phyloP scores from a whole-genome alignment of 495 filamentous ascomycete species.

The Bacidia gigantensis region DNA sequence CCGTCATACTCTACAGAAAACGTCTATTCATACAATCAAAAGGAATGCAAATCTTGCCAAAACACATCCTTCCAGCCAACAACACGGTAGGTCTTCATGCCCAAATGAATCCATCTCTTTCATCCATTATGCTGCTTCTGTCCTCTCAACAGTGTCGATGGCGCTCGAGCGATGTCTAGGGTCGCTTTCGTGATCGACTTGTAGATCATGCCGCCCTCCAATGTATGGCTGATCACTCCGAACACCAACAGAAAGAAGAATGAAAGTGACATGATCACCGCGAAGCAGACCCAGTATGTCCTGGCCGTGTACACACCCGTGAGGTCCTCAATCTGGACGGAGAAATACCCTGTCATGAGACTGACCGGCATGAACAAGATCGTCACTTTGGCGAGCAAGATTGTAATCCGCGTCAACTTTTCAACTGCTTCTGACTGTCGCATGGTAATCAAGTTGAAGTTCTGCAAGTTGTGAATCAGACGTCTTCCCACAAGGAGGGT shows the following conservation, averaged over 20 bases:
- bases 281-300: slow-evolving; percentile 64
- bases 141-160: neutral
- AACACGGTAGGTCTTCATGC: no score
- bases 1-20: no score
- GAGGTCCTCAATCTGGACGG: slow-evolving; percentile 49
- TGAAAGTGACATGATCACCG: slow-evolving; percentile 50
- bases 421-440: slow-evolving; percentile 71
- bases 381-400: slow-evolving; percentile 68
- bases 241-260: slow-evolving; percentile 40
- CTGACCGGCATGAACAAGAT: slow-evolving; percentile 77
- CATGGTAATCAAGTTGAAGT: slow-evolving; percentile 79
- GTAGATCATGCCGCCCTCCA: slow-evolving; percentile 40
- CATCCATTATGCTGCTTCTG: neutral
- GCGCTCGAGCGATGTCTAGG: slow-evolving; percentile 13
- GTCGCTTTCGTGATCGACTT: slow-evolving; percentile 29
- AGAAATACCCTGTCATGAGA: slow-evolving; percentile 77
- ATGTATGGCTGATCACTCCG: slow-evolving; percentile 33
- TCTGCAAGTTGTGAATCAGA: slow-evolving; percentile 33
- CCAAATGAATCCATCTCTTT: no score
- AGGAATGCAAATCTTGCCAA: no score
- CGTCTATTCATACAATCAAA: no score
- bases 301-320: slow-evolving; percentile 41
- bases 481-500: neutral
- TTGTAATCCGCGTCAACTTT: slow-evolving; percentile 63
- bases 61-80: no score